These are phyloP conservation scores for Neoscytalidium dimidiatum DNA, from an alignment of 2,329 filamentous ascomycete genomes.

Conservation along the genomic window DNA sequence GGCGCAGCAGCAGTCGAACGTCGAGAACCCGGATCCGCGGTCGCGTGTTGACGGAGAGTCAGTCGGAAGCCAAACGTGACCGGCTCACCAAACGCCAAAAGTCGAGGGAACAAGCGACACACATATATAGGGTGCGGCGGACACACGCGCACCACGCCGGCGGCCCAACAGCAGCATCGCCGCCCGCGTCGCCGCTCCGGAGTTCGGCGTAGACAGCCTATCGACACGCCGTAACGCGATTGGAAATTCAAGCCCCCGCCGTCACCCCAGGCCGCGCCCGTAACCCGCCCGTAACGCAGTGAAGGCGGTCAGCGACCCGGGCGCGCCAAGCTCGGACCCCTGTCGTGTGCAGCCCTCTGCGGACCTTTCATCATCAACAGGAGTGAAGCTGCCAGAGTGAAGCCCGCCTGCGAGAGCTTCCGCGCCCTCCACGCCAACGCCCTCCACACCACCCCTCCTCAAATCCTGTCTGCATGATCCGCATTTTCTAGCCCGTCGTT, in stretches of 20 bases:
- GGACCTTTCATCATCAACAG: slow-evolving; percentile 18
- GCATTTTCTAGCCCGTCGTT: slow-evolving; percentile 24
- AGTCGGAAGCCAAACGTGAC: slow-evolving; percentile 12
- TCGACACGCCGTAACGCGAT: slow-evolving; percentile 6
- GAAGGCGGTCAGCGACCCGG: slow-evolving; percentile 14
- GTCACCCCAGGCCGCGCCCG: not conserved
- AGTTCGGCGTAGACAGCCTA: slow-evolving; percentile 6
- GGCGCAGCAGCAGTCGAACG: not conserved
- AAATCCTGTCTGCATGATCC: slow-evolving; percentile 24
- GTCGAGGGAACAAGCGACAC: not conserved
- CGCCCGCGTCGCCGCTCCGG: not conserved
- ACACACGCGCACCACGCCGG: not conserved
- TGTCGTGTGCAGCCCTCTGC: slow-evolving; percentile 13
- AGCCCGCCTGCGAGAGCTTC: slow-evolving; percentile 17
- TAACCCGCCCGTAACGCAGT: not conserved
- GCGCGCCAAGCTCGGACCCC: slow-evolving; percentile 20
- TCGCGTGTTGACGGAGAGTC: slow-evolving; percentile 3
- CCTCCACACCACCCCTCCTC: slow-evolving; percentile 27
- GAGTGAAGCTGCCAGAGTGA: slow-evolving; percentile 20
- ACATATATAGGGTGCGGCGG: not conserved
- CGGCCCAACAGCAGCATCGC: not conserved
- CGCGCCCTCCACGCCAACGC: slow-evolving; percentile 29
- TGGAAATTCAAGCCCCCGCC: not conserved
- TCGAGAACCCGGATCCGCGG: not conserved
- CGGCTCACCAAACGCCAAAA: not conserved